Evolutionary conservation across 352 stramenopile species (phyloP).

Genomic region (Blastocystis sp.): DNA sequence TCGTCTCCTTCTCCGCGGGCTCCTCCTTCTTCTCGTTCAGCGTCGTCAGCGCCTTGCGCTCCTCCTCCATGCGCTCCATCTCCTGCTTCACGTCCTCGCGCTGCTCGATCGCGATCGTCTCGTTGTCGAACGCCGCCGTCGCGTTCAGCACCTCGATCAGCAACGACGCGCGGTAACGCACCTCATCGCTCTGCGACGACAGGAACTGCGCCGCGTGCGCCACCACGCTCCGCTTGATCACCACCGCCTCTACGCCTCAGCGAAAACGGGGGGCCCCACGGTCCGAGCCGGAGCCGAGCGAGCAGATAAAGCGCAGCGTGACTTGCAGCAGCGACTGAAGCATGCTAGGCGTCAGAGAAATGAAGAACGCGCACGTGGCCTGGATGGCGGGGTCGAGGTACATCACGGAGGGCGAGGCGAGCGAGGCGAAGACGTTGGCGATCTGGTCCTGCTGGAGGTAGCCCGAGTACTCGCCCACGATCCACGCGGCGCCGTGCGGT

Average conservation of each 20-base stretch:
- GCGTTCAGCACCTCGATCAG: constrained; percentile 81
- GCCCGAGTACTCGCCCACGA: constrained; percentile 89
- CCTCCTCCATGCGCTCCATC: constrained; percentile 70
- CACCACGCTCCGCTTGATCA: constrained; percentile 49
- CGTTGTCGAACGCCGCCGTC: constrained; percentile 76
- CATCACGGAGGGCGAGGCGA: constrained; percentile 39
- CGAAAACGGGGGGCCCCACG: not conserved
- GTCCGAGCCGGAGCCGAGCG: constrained; percentile 17
- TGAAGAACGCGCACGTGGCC: constrained; percentile 51
- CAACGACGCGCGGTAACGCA: constrained; percentile 82
- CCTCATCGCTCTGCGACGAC: constrained; percentile 70
- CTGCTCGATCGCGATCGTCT: constrained; percentile 73
- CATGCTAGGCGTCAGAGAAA: constrained; percentile 38
- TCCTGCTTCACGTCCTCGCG: constrained; percentile 72
- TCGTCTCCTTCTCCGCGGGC: constrained; percentile 76
- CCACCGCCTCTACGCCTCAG: constrained; percentile 10
- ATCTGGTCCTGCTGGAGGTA: constrained; percentile 33
- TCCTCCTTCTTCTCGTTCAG: constrained; percentile 70
- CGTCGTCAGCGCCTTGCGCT: constrained; percentile 38
- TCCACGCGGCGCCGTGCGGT: constrained; percentile 85
- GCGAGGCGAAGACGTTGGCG: constrained; percentile 2
- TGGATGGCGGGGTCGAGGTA: constrained; percentile 15
- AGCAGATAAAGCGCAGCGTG: constrained; percentile 9
- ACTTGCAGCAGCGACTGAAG: constrained; percentile 68
- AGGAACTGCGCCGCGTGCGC: constrained; percentile 20